A percentile compares a stretch with the other conserved stretches of the same genome.
phyloP scores from a whole-genome alignment of 2,329 filamentous ascomycete genomes.

The Lecanicillium sp. region DNA sequence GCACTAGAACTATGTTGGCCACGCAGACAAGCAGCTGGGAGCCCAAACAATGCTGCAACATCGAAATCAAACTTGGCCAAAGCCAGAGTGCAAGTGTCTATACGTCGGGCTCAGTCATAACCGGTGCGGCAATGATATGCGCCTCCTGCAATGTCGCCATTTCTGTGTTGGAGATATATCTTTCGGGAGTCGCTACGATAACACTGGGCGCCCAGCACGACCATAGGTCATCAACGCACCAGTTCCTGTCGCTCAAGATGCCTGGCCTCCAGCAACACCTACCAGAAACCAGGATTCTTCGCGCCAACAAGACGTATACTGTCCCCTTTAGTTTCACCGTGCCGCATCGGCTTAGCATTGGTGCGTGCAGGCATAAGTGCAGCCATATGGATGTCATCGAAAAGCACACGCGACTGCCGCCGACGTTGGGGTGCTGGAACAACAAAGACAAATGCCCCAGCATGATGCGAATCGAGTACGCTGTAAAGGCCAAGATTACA shows the following conservation, averaged over 20 bases:
- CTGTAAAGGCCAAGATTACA: slow-evolving; percentile 24
- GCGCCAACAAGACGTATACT: slow-evolving; percentile 27
- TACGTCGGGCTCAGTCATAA: slow-evolving; percentile 31
- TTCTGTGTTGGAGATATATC: slow-evolving; percentile 32
- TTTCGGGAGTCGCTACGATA: slow-evolving; percentile 33
- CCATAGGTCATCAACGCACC: slow-evolving; percentile 30
- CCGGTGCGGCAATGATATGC: slow-evolving; percentile 31
- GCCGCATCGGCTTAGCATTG: slow-evolving; percentile 37
- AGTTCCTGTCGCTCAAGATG: slow-evolving; percentile 37
- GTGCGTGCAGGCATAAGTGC: slow-evolving; percentile 34
- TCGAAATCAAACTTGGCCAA: slow-evolving; percentile 26
- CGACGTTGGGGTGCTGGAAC: slow-evolving; percentile 31
- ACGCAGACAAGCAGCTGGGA: not conserved
- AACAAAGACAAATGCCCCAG: slow-evolving; percentile 36
- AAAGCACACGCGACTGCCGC: slow-evolving; percentile 35
- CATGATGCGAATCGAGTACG: slow-evolving; percentile 37
- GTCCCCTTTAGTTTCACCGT: slow-evolving; percentile 41
- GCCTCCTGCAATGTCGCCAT: slow-evolving; percentile 31
- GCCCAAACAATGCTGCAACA: not conserved
- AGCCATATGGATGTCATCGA: slow-evolving; percentile 28
- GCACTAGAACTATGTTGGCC: not conserved
- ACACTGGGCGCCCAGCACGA: slow-evolving; percentile 29
- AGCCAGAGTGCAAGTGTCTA: slow-evolving; percentile 38
- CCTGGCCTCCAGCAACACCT: slow-evolving; percentile 31
- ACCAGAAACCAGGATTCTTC: slow-evolving; percentile 30